phyloP scores from a whole-genome alignment of 192 early-diverging fungal species.

The Umbelopsis ramanniana region DNA sequence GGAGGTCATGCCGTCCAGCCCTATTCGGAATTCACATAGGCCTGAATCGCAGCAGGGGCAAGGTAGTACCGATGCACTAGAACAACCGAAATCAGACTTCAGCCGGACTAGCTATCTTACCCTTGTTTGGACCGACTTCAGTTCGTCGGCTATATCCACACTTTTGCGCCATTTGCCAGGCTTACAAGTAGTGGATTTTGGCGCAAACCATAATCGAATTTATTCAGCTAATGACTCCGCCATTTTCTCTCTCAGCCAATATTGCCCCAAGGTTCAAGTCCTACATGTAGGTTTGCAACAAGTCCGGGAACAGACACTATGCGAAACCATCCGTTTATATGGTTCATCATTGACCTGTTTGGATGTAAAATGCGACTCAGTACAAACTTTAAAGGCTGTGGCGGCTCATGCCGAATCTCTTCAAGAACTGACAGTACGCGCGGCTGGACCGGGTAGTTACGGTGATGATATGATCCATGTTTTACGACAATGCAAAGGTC shows the following conservation, averaged over 20 bases:
- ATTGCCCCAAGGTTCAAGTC: constrained; percentile 20
- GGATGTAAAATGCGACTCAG: constrained; percentile 19
- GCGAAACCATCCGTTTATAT: constrained; percentile 14
- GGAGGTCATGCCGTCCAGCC: neutral
- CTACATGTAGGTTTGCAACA: constrained; percentile 31
- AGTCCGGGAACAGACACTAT: constrained; percentile 16
- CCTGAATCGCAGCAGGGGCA: constrained; percentile 8
- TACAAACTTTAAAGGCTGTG: constrained; percentile 22
- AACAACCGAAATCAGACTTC: neutral
- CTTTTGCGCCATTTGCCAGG: constrained; percentile 18
- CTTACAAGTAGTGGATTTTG: constrained; percentile 4
- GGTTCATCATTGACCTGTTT: constrained; percentile 19
- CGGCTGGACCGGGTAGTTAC: constrained; percentile 21
- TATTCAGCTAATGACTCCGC: constrained; percentile 29
- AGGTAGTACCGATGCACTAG: neutral
- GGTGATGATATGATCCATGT: constrained; percentile 11
- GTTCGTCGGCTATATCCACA: constrained; percentile 5
- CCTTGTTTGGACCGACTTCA: constrained; percentile 34
- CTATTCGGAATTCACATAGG: constrained; percentile 7
- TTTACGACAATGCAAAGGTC: constrained; percentile 3
- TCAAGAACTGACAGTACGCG: constrained; percentile 17
- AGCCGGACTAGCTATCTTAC: constrained; percentile 10
- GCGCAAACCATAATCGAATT: constrained; percentile 35
- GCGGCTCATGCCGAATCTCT: constrained; percentile 25
- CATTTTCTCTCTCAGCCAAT: neutral